Evolutionary conservation across 1,284 basidiomycete species (phyloP), one percentile per base, ranked within the genome.

Genomic region (Crepidotus sp.): DNA sequence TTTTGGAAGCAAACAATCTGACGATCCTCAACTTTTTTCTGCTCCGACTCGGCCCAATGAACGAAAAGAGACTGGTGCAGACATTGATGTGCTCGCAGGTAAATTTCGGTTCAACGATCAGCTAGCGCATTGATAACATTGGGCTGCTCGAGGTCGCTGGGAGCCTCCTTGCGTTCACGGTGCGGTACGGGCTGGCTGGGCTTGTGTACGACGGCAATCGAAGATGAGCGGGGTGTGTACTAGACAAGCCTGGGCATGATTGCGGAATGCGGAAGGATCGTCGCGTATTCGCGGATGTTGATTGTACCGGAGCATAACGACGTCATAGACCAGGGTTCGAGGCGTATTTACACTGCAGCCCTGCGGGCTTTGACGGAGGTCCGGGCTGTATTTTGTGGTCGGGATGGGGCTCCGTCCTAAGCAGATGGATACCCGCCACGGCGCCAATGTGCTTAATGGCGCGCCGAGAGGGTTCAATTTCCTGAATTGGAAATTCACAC

Each of bases 151-250:
- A 87, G 80, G 61, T 83, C 27, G 61, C 69, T 6, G 84, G 89
- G 39, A 94, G 86, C 59, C 59, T 76, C 4, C 46, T 87, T 5
- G 92, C 88, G 6, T 95, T 95, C 59, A 68, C 74, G 21, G 75
- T 95, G 26, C 73, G 93, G 55, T 96, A 97, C 58, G 91, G 90
- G 5, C 70, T 93, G 13, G 88, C 89, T 5, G 77, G 83, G 38
- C 69, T 93, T 43, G 75, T 95, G 34, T 96, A 94, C 59, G 91
- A 94, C 57, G 89, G 88, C 6, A 88, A 92, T 66, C 72, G 89
- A 59, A 69, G 88, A 60, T 91, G 55, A 63, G 47, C 13, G 33
- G 41, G 35, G 34, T 11, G 13, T n/a, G n/a, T n/a, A n/a, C n/a
- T n/a, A n/a, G n/a, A n/a, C n/a, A n/a, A n/a, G n/a, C n/a, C 27